Evolutionary conservation across 495 filamentous ascomycete genomes (phyloP).

Genomic region (Aspergillus ellipticus): DNA sequence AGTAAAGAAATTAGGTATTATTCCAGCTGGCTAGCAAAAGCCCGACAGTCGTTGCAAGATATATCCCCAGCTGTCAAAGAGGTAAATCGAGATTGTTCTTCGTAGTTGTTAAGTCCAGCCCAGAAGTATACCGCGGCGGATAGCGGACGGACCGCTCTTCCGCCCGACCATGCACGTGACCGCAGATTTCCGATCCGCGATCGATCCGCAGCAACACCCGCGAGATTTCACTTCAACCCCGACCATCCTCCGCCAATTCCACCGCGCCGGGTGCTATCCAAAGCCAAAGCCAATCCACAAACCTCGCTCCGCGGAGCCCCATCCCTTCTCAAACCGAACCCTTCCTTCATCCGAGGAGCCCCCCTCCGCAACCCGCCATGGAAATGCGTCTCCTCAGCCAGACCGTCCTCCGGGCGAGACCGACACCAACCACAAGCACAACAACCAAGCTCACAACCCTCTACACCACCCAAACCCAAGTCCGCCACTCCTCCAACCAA

Average conservation of each 20-base stretch:
- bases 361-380: constrained; percentile 25
- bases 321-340: background rate
- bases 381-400: constrained; percentile 34
- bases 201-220: background rate
- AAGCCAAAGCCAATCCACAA: background rate
- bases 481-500: background rate
- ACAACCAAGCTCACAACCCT: constrained; percentile 8
- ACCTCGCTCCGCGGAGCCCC: no score
- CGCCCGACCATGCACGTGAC: constrained; percentile 10
- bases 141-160: no score
- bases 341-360: background rate
- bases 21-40: no score
- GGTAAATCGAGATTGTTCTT: no score
- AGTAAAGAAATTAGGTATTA: no score
- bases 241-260: background rate
- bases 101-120: no score
- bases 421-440: constrained; percentile 9
- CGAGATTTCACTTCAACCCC: background rate
- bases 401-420: constrained; percentile 35
- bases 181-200: constrained; percentile 6
- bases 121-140: no score
- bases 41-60: no score
- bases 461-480: constrained; percentile 10
- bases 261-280: background rate
- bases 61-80: no score